A percentile compares a stretch with the other conserved stretches of the same genome.
These are phyloP conservation scores for Vitellaria paradoxa DNA, from an alignment of 179 eudicot genomes.

Conservation along the genomic window DNA sequence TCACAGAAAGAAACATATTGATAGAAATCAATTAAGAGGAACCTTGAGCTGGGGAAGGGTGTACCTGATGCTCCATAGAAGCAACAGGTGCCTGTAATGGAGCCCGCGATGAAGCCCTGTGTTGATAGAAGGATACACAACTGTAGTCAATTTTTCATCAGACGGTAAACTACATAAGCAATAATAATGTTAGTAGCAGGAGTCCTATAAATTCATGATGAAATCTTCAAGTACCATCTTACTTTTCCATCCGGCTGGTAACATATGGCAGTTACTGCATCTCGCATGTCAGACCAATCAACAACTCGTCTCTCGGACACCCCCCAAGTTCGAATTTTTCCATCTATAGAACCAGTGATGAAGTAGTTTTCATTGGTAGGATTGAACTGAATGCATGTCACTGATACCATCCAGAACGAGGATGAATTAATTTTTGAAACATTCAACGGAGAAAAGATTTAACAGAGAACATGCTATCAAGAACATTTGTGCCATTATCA, in stretches of 20 bases:
- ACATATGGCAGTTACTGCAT: conserved; percentile 59
- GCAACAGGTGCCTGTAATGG: conserved; percentile 57
- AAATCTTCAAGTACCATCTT: conserved; percentile 14
- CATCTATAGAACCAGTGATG: conserved; percentile 78
- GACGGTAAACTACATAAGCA: not conserved
- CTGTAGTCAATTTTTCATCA: not conserved
- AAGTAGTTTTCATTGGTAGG: conserved; percentile 59
- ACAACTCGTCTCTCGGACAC: conserved; percentile 51
- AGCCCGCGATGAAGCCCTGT: conserved; percentile 69
- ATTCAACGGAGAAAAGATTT: not conserved
- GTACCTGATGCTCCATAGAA: conserved; percentile 60
- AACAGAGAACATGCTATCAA: not conserved
- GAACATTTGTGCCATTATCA: not conserved
- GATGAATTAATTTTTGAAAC: not conserved
- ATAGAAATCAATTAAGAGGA: not conserved
- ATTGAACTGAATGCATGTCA: conserved; percentile 80
- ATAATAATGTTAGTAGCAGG: not conserved
- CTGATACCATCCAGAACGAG: conserved; percentile 36
- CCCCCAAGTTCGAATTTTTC: conserved; percentile 86
- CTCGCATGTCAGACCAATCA: conserved; percentile 68
- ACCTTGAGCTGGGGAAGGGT: not conserved
- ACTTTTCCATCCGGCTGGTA: conserved; percentile 82
- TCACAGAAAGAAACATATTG: not conserved
- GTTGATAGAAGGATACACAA: conserved; percentile 15
- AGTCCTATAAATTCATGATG: not conserved